Conservation (phyloP, 2,329 filamentous ascomycete species). For the Ceratocystis huliohia region DNA sequence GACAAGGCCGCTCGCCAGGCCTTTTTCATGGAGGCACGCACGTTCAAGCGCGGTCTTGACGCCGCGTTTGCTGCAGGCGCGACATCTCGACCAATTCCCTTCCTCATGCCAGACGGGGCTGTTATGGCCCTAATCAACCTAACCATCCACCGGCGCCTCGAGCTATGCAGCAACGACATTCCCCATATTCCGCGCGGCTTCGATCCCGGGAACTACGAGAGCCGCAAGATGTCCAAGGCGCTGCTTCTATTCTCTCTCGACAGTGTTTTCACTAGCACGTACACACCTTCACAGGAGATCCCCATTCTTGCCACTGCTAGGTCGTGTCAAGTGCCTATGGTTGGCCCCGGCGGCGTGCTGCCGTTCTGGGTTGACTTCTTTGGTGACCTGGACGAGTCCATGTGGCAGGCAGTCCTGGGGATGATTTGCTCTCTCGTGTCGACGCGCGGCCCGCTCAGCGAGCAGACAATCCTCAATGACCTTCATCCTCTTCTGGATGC, state of each 20-base stretch:
- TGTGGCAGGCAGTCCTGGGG: constrained; percentile 53
- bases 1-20: constrained; percentile 41
- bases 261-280: constrained; percentile 49
- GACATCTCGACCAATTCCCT: constrained; percentile 32
- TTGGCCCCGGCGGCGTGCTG: constrained; percentile 37
- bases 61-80: constrained; percentile 28
- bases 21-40: constrained; percentile 45
- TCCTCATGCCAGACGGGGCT: constrained; percentile 48
- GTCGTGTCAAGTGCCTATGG: constrained; percentile 32
- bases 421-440: constrained; percentile 51
- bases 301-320: constrained; percentile 30
- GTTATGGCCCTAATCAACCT: constrained; percentile 57
- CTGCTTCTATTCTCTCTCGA: constrained; percentile 53
- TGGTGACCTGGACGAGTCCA: constrained; percentile 41
- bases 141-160: constrained; percentile 45
- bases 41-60: constrained; percentile 38
- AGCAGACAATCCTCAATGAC: constrained; percentile 40
- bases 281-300: constrained; percentile 43
- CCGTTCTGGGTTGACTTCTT: constrained; percentile 65
- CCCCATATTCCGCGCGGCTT: constrained; percentile 57
- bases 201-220: constrained; percentile 57
- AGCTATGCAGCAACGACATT: constrained; percentile 41
- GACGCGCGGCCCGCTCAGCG: constrained; percentile 45
- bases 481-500: constrained; percentile 47
- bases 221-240: constrained; percentile 51